Percentiles rank a stretch among this genome's conserved stretches.
phyloP scores from a whole-genome alignment of 2,329 filamentous ascomycete genomes.

The Venturia asperata region DNA sequence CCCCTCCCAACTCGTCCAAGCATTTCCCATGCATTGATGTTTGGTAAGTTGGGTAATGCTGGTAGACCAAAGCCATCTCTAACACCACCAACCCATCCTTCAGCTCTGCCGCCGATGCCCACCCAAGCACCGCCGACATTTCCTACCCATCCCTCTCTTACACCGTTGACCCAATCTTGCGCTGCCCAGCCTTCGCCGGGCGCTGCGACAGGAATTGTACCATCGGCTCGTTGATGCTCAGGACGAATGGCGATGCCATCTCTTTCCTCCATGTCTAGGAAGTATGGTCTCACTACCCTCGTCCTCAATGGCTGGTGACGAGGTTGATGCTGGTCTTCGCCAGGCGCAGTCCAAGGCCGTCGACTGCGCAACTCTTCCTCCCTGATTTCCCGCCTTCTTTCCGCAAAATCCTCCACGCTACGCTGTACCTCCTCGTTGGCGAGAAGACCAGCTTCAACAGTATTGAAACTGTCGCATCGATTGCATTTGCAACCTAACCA shows the following conservation, averaged over 20 bases:
- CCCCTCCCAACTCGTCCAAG: constrained; percentile 23
- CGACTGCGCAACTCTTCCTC: not conserved
- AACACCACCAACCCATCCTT: constrained; percentile 22
- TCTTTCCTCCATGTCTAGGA: constrained; percentile 18
- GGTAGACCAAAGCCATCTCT: constrained; percentile 10
- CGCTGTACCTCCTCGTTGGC: constrained; percentile 34
- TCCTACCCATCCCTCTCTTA: constrained; percentile 4
- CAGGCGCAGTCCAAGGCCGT: not conserved
- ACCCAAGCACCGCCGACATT: constrained; percentile 7
- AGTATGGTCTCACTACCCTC: constrained; percentile 20
- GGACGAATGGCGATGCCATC: constrained; percentile 25
- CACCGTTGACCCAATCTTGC: constrained; percentile 4
- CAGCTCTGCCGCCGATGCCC: not conserved
- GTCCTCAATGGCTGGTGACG: constrained; percentile 4
- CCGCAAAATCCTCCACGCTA: constrained; percentile 16
- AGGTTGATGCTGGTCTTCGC: not conserved
- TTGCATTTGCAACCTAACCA: constrained; percentile 90
- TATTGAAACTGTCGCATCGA: constrained; percentile 49
- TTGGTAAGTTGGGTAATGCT: constrained; percentile 14
- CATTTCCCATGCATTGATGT: constrained; percentile 27
- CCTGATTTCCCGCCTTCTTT: not conserved
- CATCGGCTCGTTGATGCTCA: constrained; percentile 29
- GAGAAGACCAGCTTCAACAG: constrained; percentile 41
- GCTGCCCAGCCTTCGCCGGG: constrained; percentile 39
- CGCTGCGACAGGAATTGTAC: constrained; percentile 38